Evolutionary conservation across 2,329 filamentous ascomycete genomes (phyloP).

Genomic region (Trichoderma atrobrunneum): DNA sequence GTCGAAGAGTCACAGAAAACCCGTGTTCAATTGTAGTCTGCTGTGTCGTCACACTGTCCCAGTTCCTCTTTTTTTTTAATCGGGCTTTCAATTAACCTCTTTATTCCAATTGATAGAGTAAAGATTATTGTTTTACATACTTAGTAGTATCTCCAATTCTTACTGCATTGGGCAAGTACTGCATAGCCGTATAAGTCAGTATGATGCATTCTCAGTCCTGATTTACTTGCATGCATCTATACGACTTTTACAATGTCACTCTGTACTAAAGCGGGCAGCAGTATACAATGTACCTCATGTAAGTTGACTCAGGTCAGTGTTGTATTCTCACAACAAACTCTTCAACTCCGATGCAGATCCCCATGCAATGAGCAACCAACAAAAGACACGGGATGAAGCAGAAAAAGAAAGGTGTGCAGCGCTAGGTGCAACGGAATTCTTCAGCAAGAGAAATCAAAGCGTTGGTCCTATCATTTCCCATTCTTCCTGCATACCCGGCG

Average conservation of each 20-base stretch:
- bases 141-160: background rate
- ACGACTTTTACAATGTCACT: background rate
- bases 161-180: background rate
- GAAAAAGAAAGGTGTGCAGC: background rate
- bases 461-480: background rate
- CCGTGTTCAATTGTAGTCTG: background rate
- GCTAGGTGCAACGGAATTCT: constrained; percentile 4
- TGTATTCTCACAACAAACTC: background rate
- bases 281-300: background rate
- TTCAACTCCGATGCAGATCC: background rate
- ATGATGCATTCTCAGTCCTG: background rate
- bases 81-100: background rate
- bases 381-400: too few relatives aligned
- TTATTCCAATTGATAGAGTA: background rate
- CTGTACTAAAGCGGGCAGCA: background rate
- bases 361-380: background rate
- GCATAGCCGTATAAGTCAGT: background rate
- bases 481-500: background rate
- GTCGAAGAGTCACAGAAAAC: background rate
- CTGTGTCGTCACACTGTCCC: background rate
- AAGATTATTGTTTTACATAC: background rate
- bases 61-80: background rate
- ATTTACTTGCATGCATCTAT: background rate
- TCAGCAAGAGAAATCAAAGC: background rate
- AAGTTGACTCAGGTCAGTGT: background rate